These are phyloP conservation scores for Stenocarpella maydis DNA, from an alignment of 2,329 filamentous ascomycete genomes.

Conservation along the genomic window DNA sequence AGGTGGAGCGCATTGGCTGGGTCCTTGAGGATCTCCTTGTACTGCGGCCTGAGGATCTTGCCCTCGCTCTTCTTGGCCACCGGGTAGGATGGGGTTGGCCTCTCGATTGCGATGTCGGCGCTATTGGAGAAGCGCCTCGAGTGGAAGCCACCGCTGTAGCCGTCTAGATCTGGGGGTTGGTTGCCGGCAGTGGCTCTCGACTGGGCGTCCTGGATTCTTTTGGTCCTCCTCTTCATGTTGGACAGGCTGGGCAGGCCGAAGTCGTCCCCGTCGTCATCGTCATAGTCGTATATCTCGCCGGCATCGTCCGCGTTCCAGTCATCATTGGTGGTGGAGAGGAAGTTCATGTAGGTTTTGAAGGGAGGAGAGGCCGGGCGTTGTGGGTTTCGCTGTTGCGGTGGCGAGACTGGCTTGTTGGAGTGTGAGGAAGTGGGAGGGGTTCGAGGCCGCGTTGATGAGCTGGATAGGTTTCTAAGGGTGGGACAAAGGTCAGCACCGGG, in stretches of 20 bases:
- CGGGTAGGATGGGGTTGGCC: slow-evolving; percentile 83
- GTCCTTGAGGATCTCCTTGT: slow-evolving; percentile 90
- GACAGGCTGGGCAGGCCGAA: slow-evolving; percentile 93
- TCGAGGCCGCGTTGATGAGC: slow-evolving; percentile 71
- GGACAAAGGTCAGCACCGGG: slow-evolving; percentile 36
- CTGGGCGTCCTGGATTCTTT: slow-evolving; percentile 58
- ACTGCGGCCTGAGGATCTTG: slow-evolving; percentile 95
- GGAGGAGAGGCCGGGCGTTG: slow-evolving; percentile 69
- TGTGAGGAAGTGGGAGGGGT: slow-evolving; percentile 73
- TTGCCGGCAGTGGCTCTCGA: slow-evolving; percentile 43
- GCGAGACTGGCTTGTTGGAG: slow-evolving; percentile 51
- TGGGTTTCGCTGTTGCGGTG: slow-evolving; percentile 52
- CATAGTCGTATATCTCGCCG: slow-evolving; percentile 80
- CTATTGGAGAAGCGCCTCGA: slow-evolving; percentile 75
- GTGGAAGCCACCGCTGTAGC: slow-evolving; percentile 21
- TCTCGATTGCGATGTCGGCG: slow-evolving; percentile 92
- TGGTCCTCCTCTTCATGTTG: slow-evolving; percentile 82
- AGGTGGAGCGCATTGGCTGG: slow-evolving; percentile 95
- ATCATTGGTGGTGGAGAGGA: slow-evolving; percentile 81
- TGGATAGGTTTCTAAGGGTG: slow-evolving; percentile 38
- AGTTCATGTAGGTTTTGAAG: slow-evolving; percentile 79
- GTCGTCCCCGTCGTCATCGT: slow-evolving; percentile 91
- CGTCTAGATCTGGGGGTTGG: slow-evolving; percentile 26
- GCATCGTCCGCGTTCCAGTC: slow-evolving; percentile 81
- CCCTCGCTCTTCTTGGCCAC: slow-evolving; percentile 89